phyloP scores from a whole-genome alignment of 164 flowering plant species.

The Nymphaea colorata region DNA sequence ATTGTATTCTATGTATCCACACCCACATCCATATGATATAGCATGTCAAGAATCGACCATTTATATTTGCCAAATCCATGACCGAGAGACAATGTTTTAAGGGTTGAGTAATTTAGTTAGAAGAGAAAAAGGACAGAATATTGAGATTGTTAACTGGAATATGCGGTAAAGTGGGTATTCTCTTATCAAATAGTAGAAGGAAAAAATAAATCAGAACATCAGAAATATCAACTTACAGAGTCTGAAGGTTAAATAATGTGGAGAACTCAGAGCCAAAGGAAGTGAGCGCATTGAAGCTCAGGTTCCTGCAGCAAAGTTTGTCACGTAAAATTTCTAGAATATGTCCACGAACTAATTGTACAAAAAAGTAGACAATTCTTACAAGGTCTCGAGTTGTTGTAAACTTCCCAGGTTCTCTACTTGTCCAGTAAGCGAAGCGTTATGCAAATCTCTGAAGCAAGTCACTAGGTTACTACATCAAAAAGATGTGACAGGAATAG shows the following conservation, averaged over 20 bases:
- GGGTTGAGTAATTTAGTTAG: neutral
- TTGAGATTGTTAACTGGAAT: no score
- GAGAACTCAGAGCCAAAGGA: conserved; percentile 62
- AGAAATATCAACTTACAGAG: conserved; percentile 42
- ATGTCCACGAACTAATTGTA: conserved; percentile 2
- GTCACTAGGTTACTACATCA: neutral
- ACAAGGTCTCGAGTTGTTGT: conserved; percentile 64
- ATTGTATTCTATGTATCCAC: neutral
- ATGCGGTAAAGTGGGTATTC: no score
- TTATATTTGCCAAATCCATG: neutral
- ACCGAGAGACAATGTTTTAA: neutral
- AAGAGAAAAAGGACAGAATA: neutral
- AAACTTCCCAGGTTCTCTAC: conserved; percentile 71
- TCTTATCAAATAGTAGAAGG: neutral
- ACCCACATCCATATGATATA: neutral
- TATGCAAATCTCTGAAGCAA: conserved; percentile 65
- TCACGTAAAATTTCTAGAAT: neutral
- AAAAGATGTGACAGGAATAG: no score
- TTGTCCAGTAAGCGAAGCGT: conserved; percentile 65
- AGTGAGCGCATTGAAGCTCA: conserved; percentile 70
- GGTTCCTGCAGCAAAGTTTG: conserved; percentile 42
- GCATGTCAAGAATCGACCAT: neutral
- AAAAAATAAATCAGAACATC: neutral
- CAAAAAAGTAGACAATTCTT: conserved; percentile 12
- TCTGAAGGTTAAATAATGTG: conserved; percentile 45